These are phyloP conservation scores for Hemerocallis citrina DNA, from an alignment of 106 monocot genomes.

Conservation along the genomic window DNA sequence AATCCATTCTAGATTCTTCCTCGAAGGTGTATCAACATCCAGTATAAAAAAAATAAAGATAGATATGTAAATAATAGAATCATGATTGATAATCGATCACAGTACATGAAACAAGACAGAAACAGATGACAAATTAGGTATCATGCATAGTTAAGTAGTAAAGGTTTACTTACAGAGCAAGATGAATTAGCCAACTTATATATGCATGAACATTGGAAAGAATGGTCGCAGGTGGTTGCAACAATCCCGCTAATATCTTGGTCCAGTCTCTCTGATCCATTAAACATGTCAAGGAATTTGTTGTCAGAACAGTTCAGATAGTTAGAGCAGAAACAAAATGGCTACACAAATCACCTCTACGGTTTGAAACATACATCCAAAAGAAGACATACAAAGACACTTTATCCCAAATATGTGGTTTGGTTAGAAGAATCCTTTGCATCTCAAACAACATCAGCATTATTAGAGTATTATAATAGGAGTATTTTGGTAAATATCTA, in stretches of 20 bases:
- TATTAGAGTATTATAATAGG: no score
- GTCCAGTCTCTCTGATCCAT: slow-evolving; percentile 67
- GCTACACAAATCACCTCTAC: background rate
- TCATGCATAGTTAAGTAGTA: background rate
- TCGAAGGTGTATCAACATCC: no score
- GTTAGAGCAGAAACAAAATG: background rate
- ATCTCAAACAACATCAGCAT: no score
- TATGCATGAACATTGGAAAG: slow-evolving; percentile 84
- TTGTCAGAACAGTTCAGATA: background rate
- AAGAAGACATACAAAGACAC: background rate
- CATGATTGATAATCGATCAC: background rate
- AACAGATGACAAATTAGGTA: background rate
- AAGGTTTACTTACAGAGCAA: slow-evolving; percentile 51
- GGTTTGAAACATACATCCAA: background rate
- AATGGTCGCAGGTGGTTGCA: slow-evolving; percentile 85
- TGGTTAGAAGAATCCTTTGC: no score
- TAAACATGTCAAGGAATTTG: slow-evolving; percentile 1
- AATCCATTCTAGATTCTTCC: background rate
- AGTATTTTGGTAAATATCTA: no score
- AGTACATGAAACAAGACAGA: background rate
- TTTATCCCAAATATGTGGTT: no score
- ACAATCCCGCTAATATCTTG: slow-evolving; percentile 84
- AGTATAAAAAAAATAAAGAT: no score
- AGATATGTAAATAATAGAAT: no score
- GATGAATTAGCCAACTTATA: slow-evolving; percentile 83